Base-by-base conservation (phyloP, 345 rosid species). In the Streptanthus diversifolius region DNA sequence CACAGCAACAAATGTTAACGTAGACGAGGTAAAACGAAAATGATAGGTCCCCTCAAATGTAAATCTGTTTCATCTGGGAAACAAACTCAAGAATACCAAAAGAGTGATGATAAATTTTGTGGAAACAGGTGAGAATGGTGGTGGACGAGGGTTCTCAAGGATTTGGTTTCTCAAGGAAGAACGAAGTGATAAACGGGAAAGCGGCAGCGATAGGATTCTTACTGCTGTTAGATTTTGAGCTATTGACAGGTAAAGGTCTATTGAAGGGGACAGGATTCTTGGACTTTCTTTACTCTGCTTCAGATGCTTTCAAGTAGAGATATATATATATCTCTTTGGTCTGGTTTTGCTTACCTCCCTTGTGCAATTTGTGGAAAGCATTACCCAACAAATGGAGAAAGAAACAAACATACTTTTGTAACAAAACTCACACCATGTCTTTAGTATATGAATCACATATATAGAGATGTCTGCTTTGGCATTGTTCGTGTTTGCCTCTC, bases 151-250 rank as follows among this genome's bases (percentile, higher is more conserved):
- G 80, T 15, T 49, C 18, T 0, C 82, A 71, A 71, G 97, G 96
- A 18, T 93, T 93, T 39, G 98, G 98, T 48, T 93, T 93, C 85
- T 82, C 86, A 0, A 57, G 36, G n/a, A 93, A 77, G 80, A 91
- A 85, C 51, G 97, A 93, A 76, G 45, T 89, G 79, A 89, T 93
- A 55, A 93, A 93, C 19, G 98, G 98, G 55, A 89, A 89, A 68
- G 98, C 98, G 2, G 97, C 98, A 3, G 82, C 82, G 37, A 87
- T 91, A 43, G 98, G 98, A 18, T 93, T 93, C 84, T 84, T 93
- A 70, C 64, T 88, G 66, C 81, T 93, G 74, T 63, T 93, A 79
- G 98, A 91, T 83, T 89, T 93, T 48, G 98, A 93, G 74, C 87
- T 93, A 76, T 74, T 93, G 85, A 93, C 98, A 0, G 97, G 97